Base-by-base conservation (phyloP, 2,329 filamentous ascomycete species). In the Ophiostoma quercus region DNA sequence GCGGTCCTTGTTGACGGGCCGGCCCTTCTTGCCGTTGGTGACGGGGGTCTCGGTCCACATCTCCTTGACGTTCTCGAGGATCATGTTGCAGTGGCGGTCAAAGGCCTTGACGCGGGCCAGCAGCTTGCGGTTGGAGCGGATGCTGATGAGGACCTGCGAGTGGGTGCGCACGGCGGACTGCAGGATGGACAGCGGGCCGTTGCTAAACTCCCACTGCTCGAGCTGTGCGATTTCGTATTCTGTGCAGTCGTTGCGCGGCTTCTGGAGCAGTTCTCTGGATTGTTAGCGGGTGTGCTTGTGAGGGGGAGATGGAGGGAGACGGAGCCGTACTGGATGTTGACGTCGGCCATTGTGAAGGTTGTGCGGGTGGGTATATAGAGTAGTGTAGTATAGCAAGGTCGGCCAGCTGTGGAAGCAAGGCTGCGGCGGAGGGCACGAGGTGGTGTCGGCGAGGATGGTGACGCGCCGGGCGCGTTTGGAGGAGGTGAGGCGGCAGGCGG, bases 41-140 rank as follows among this genome's bases (percentile, higher is more conserved):
- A 92, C 85, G 67, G 94, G 93, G 70, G 91, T 95, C 83, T 99
- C 95, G 11, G 94, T 97, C 95, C 95, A 99, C 94, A 99, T 98
- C 83, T 99, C 95, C 85, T 96, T 96, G 67, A 77, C 77, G 66
- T 78, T 79, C 75, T 79, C 77, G 8, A 79, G 73, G 47, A 78
- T 74, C 72, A 99, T 98, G 83, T 99, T 99, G 87, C 94, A 98
- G 82, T 99, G 95, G 72, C 95, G 87, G 82, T 99, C 95, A 79
- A 99, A 99, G 7, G 95, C 95, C 85, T 99, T 99, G 77, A 99
- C 94, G 74, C 95, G 91, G 68, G 94, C 95, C 69, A 99, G 89
- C 66, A 99, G 86, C 85, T 99, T 99, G 81, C 94, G 91, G 84
- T 98, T 98, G 87, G 97, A 97, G 74, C 95, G 93, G 82, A 94